A percentile compares a stretch with the other conserved stretches of the same genome.
Conservation (phyloP, 164 flowering plant genomes). For the Nymphaea colorata region DNA sequence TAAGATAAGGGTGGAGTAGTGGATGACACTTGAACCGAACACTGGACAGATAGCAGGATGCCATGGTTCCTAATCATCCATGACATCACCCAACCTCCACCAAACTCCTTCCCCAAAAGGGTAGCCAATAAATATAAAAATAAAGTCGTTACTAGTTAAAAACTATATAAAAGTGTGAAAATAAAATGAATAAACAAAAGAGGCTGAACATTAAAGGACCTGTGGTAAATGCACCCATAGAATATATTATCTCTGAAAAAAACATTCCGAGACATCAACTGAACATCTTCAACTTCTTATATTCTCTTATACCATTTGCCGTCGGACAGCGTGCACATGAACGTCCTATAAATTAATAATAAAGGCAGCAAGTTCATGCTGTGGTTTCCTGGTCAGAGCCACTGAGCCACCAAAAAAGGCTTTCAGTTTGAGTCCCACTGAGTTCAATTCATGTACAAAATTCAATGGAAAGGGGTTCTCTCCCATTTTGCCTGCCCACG, state of each 20-base stretch:
- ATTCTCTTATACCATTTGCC: not conserved
- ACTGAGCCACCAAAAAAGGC: not conserved
- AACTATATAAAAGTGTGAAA: too few species aligned
- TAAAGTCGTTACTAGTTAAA: too few species aligned
- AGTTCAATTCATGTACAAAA: not conserved
- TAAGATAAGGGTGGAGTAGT: not conserved
- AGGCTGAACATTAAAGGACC: not conserved
- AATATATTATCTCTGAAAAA: not conserved
- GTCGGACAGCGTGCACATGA: not conserved
- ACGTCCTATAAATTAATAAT: not conserved
- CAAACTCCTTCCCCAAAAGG: not conserved
- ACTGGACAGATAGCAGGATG: not conserved
- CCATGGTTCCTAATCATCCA: not conserved
- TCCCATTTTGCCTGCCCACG: not conserved
- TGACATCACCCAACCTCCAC: not conserved
- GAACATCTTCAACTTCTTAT: not conserved
- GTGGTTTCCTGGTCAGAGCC: not conserved
- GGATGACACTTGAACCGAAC: not conserved
- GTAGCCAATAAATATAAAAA: too few species aligned
- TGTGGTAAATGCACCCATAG: not conserved
- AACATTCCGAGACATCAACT: not conserved
- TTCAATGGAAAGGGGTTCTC: not conserved
- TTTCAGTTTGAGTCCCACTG: not conserved
- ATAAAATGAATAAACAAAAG: not conserved
- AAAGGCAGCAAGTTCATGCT: not conserved